phyloP scores from a whole-genome alignment of 257 asterid species.

The Capsicum pubescens region DNA sequence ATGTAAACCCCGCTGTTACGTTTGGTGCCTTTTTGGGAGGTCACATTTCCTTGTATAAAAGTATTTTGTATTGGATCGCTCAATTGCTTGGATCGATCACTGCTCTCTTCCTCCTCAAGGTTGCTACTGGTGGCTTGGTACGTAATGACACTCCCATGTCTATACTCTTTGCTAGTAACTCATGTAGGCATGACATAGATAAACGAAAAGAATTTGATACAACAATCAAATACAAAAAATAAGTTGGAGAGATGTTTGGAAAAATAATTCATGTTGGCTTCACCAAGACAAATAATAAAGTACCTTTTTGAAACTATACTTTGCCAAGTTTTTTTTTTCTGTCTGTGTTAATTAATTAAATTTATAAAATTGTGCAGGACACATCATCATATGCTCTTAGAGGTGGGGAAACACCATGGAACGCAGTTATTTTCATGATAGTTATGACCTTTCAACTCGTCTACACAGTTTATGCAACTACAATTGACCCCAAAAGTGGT shows the following conservation, averaged over 20 bases:
- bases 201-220: no score
- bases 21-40: constrained; percentile 63
- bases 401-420: constrained; percentile 55
- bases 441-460: constrained; percentile 75
- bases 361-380: constrained; percentile 45
- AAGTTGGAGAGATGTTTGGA: no score
- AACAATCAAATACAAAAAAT: no score
- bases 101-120: constrained; percentile 73
- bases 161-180: neutral
- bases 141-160: neutral
- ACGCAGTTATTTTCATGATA: constrained; percentile 65
- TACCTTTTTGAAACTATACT: no score
- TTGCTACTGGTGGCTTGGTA: constrained; percentile 76
- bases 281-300: no score
- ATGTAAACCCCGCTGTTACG: constrained; percentile 51
- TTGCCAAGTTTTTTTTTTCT: no score
- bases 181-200: neutral
- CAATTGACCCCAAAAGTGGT: constrained; percentile 83
- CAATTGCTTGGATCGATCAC: constrained; percentile 52
- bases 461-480: constrained; percentile 38
- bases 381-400: constrained; percentile 67
- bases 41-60: constrained; percentile 55
- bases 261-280: no score
- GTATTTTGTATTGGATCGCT: constrained; percentile 51
- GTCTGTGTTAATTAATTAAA: neutral